Evolutionary conservation across 371 early-diverging fungal species (phyloP), one percentile per base, ranked within the genome.

Genomic region (Blastocladiella emersonii): DNA sequence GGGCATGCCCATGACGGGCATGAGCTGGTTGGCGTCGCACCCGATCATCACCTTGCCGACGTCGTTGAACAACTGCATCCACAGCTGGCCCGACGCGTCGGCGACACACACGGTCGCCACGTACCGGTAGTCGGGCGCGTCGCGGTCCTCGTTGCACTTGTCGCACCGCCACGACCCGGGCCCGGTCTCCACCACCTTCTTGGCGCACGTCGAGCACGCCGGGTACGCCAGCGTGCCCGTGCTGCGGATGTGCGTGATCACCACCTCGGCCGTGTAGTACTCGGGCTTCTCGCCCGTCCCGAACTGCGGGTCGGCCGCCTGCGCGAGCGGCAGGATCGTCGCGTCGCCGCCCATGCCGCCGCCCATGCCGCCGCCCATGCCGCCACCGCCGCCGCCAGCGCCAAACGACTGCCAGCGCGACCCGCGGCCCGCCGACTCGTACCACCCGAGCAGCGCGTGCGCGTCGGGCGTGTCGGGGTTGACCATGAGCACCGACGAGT

Each of bases 401-500:
- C 63, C 66, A 43, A 61, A 55, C 8, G 64, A 61, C 62, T 78
- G 77, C 4, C 69, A 60, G 34, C 74, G 70, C 3, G 34, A 3
- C 21, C 4, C 12, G 3, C 21, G 27, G 41, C 41, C 10, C 30
- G 59, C 37, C 21, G n/a, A 17, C 10, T 15, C 81, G 70, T 79
- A 98, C 99, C 99, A 98, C 43, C 88, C 87, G n/a, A 82, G 77
- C 32, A 98, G 78, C 34, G 69, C 69, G 64, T 86, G 83, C 0
- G 90, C 84, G 67, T 93, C 95, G 8, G 82, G 81, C 23, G 89
- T 80, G 61, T 93, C 92, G 1, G 95, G 95, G 72, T 93, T 90
- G 43, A 83, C 57, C 32, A 77, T 72, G 62, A 90, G 61, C 2
- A 76, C 69, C 53, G 85, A 75, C 21, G 71, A 63, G 27, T 72